These are phyloP conservation scores for Trichoderma brevicompactum DNA, from an alignment of 2,329 filamentous ascomycete genomes.

Conservation along the genomic window DNA sequence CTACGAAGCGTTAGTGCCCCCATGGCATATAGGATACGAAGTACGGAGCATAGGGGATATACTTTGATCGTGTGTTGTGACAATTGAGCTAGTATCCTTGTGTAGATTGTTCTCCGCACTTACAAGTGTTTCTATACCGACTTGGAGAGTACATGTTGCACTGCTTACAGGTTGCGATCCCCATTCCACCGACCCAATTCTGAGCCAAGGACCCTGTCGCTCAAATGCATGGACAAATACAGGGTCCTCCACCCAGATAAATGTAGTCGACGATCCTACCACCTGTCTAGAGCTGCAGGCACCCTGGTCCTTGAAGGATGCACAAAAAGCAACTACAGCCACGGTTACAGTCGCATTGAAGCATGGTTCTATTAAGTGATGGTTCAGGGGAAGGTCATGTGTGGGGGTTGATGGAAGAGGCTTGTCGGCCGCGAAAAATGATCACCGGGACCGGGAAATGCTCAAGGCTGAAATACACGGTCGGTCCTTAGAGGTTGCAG, in stretches of 20 bases:
- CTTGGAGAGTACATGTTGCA: neutral
- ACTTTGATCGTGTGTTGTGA: neutral
- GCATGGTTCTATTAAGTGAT: neutral
- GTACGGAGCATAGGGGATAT: neutral
- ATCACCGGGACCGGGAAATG: neutral
- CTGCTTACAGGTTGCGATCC: neutral
- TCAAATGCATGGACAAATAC: neutral
- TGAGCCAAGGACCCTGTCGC: neutral
- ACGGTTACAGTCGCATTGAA: neutral
- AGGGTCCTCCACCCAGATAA: neutral
- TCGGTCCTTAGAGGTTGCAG: neutral
- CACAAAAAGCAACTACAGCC: neutral
- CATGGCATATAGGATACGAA: too few species aligned
- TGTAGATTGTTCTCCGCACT: neutral
- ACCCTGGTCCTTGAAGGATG: neutral
- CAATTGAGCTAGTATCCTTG: neutral
- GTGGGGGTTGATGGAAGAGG: neutral
- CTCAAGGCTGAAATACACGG: neutral
- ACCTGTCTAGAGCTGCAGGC: neutral
- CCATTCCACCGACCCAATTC: neutral
- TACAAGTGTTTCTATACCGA: neutral
- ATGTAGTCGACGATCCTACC: neutral
- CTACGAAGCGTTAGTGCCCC: neutral
- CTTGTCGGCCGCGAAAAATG: constrained; percentile 11
- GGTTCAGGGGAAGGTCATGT: neutral